phyloP scores from a whole-genome alignment of 768 basidiomycete species.

The Russula ochroleuca region DNA sequence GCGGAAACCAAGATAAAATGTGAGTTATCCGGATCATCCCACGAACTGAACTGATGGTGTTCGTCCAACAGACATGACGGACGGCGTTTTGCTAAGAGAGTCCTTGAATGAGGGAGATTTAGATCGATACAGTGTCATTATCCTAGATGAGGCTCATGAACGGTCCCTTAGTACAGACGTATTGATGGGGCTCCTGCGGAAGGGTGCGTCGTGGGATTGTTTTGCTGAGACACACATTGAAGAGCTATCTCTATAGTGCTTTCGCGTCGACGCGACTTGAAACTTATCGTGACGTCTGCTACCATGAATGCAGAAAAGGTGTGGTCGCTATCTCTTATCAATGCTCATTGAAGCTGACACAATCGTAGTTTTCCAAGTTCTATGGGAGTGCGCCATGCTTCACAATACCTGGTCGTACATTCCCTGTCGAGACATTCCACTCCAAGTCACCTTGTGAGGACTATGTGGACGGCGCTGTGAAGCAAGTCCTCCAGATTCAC shows the following conservation, averaged over 20 bases:
- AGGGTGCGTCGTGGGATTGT: conserved; percentile 56
- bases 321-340: conserved; percentile 11
- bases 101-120: conserved; percentile 98
- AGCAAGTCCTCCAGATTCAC: conserved; percentile 96
- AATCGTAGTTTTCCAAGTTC: conserved; percentile 84
- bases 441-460: conserved; percentile 98
- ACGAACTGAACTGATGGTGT: background rate
- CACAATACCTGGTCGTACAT: conserved; percentile 92
- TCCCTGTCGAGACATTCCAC: conserved; percentile 96
- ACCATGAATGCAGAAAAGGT: conserved; percentile 99
- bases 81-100: conserved; percentile 96
- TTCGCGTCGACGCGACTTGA: conserved; percentile 86
- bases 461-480: conserved; percentile 97
- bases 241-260: conserved; percentile 44
- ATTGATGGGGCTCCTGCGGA: conserved; percentile 91
- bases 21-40: conserved; percentile 37
- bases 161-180: conserved; percentile 97
- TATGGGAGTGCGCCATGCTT: conserved; percentile 94
- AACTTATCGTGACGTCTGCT: conserved; percentile 95
- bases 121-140: conserved; percentile 94
- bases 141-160: conserved; percentile 99
- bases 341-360: background rate
- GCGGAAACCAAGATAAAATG: conserved; percentile 96
- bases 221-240: conserved; percentile 4
- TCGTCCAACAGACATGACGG: conserved; percentile 80